Evolutionary conservation across 805 yeast species (phyloP).

Genomic region (Priceomyces fermenticarens): DNA sequence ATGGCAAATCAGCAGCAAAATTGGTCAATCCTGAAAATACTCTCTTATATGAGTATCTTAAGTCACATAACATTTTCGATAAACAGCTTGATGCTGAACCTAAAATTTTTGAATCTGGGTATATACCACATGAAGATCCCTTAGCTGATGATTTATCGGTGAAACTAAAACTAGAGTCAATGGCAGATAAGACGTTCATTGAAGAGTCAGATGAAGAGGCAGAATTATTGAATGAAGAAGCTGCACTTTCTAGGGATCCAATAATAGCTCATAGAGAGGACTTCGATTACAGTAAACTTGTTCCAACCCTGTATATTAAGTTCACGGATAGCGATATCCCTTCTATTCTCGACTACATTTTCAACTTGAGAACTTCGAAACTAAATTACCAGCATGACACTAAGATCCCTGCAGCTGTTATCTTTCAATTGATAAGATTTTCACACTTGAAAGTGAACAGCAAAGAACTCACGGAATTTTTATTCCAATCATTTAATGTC

Average conservation of each 20-base stretch:
- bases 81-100: slow-evolving; percentile 11
- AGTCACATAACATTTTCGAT: slow-evolving; percentile 42
- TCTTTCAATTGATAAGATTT: slow-evolving; percentile 69
- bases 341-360: slow-evolving; percentile 45
- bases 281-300: slow-evolving; percentile 55
- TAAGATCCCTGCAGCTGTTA: slow-evolving; percentile 63
- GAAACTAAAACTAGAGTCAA: slow-evolving; percentile 31
- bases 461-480: slow-evolving; percentile 52
- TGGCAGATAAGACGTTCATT: slow-evolving; percentile 16
- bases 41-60: slow-evolving; percentile 56
- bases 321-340: slow-evolving; percentile 60
- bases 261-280: slow-evolving; percentile 26
- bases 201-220: slow-evolving; percentile 14
- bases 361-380: slow-evolving; percentile 41
- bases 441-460: slow-evolving; percentile 59
- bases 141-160: slow-evolving; percentile 31
- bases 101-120: slow-evolving; percentile 12
- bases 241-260: slow-evolving; percentile 27
- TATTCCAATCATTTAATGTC: slow-evolving; percentile 58
- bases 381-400: slow-evolving; percentile 42
- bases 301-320: slow-evolving; percentile 58
- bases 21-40: slow-evolving; percentile 51
- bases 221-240: slow-evolving; percentile 25
- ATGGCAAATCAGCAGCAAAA: slow-evolving; percentile 52
- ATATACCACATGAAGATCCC: slow-evolving; percentile 17